Evolutionary conservation across 495 filamentous ascomycete genomes (phyloP).

Genomic region (Talaromyces wortmannii): DNA sequence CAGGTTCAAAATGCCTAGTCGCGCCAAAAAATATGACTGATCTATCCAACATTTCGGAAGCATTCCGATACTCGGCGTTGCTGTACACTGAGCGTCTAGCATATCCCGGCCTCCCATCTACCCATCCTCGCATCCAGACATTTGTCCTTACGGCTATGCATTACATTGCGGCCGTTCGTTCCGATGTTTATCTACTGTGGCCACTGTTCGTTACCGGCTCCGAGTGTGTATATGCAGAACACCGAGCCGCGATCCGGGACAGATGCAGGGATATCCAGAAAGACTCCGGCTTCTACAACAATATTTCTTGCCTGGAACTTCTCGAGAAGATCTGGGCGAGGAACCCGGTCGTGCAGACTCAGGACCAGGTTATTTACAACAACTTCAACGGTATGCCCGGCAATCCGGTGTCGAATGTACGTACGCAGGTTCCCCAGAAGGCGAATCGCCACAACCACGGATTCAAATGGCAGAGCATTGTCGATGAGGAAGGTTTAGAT

Average conservation of each 20-base stretch:
- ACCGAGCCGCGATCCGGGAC: conserved; percentile 68
- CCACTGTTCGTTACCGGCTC: conserved; percentile 87
- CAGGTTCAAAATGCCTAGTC: conserved; percentile 18
- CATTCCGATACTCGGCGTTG: conserved; percentile 82
- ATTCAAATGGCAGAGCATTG: conserved; percentile 7
- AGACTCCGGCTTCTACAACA: conserved; percentile 88
- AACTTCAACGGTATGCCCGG: not conserved
- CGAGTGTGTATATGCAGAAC: conserved; percentile 78
- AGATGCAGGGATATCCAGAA: conserved; percentile 81
- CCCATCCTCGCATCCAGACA: conserved; percentile 73
- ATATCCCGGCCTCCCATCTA: conserved; percentile 65
- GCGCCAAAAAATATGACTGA: conserved; percentile 37
- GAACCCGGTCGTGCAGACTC: conserved; percentile 16
- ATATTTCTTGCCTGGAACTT: conserved; percentile 76
- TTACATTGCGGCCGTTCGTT: conserved; percentile 71
- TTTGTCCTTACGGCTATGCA: conserved; percentile 74
- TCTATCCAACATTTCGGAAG: conserved; percentile 68
- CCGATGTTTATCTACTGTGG: conserved; percentile 90
- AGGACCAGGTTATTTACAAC: not conserved
- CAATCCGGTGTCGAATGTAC: conserved; percentile 1
- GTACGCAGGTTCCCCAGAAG: conserved; percentile 2
- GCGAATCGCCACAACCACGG: not conserved
- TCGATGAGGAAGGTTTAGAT: conserved; percentile 1
- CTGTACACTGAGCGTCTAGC: conserved; percentile 89
- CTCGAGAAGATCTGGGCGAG: conserved; percentile 77